Evolutionary conservation across 345 rosid genomes (phyloP).

Genomic region (Raphanus sativus): DNA sequence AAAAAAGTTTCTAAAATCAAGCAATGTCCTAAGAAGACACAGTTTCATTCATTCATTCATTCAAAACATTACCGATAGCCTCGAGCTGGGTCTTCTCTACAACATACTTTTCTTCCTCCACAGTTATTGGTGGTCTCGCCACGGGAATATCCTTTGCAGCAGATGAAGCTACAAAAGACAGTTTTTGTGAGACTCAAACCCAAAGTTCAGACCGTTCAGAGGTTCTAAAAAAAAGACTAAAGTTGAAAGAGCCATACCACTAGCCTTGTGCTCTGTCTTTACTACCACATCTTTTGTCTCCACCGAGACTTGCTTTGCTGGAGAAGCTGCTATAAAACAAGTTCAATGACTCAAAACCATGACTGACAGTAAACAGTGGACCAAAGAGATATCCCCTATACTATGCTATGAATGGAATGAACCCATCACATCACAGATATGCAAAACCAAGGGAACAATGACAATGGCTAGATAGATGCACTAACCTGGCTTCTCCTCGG

Average conservation of each 20-base stretch:
- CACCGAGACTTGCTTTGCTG: constrained; percentile 27
- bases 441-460: neutral
- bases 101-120: constrained; percentile 46
- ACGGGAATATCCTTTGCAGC: constrained; percentile 20
- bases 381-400: neutral
- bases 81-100: constrained; percentile 50
- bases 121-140: constrained; percentile 50
- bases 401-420: neutral
- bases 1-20: neutral
- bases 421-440: constrained; percentile 4
- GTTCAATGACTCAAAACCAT: constrained; percentile 21
- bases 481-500: constrained; percentile 50
- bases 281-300: constrained; percentile 45
- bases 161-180: constrained; percentile 35
- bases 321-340: constrained; percentile 17
- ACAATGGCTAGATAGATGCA: constrained; percentile 1
- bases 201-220: neutral
- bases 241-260: constrained; percentile 43
- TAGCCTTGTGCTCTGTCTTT: constrained; percentile 44
- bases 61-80: constrained; percentile 53
- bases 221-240: neutral
- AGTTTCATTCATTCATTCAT: neutral
- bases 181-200: neutral
- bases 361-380: constrained; percentile 3
- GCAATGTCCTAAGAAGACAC: neutral